Conservation (phyloP, 1,284 basidiomycete genomes). For the Inonotus obliquus region DNA sequence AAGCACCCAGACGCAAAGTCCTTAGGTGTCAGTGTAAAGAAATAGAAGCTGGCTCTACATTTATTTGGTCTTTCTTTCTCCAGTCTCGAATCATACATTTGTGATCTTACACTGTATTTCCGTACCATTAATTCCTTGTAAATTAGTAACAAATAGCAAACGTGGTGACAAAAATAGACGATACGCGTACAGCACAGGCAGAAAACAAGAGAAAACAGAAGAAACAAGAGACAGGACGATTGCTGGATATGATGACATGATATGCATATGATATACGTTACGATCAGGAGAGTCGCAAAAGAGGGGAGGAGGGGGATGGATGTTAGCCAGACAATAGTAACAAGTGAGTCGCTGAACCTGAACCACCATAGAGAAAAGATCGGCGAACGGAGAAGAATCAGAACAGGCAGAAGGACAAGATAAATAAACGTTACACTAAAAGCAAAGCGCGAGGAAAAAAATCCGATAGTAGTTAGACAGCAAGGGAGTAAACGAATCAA, state of each 20-base stretch:
- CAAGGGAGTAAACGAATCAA: not conserved
- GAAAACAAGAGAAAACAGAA: constrained; percentile 2
- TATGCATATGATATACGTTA: constrained; percentile 19
- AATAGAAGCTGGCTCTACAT: not conserved
- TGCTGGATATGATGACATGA: constrained; percentile 16
- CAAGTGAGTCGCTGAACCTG: not conserved
- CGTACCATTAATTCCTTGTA: constrained; percentile 11
- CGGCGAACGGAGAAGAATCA: constrained; percentile 17
- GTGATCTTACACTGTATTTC: constrained; percentile 5
- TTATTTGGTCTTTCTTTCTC: not conserved
- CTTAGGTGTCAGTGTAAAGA: constrained; percentile 15
- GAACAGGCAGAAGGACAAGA: constrained; percentile 17
- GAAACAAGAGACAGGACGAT: not conserved
- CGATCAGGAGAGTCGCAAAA: not conserved
- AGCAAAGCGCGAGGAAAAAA: constrained; percentile 20
- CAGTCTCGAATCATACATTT: not conserved
- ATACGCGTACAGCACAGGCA: constrained; percentile 12
- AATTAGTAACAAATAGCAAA: constrained; percentile 9
- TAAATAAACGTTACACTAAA: constrained; percentile 23
- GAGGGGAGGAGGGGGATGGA: not conserved
- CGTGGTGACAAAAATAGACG: constrained; percentile 5
- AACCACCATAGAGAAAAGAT: constrained; percentile 26
- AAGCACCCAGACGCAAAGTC: constrained; percentile 14
- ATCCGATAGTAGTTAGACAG: constrained; percentile 17
- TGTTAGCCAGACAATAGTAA: constrained; percentile 2